phyloP scores from a whole-genome alignment of 345 rosid species.

The Toxicodendron radicans region DNA sequence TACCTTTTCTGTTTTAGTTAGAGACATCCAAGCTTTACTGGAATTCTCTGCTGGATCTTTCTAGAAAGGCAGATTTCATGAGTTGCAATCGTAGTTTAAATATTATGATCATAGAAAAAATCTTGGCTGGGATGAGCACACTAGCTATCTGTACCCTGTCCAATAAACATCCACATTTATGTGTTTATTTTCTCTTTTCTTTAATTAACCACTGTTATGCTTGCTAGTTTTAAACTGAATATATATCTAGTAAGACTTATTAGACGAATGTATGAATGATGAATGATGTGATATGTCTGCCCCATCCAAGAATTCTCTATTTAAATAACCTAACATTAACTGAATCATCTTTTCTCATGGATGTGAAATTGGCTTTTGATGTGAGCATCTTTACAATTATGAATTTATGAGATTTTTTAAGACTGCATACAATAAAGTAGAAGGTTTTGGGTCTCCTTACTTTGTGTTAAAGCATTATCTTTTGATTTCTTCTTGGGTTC shows the following conservation, averaged over 20 bases:
- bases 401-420: not conserved
- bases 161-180: no score
- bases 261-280: no score
- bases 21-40: not conserved
- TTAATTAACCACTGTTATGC: no score
- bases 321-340: not conserved
- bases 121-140: no score
- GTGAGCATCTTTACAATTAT: not conserved
- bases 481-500: not conserved
- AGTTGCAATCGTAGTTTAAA: not conserved
- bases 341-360: not conserved
- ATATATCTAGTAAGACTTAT: no score
- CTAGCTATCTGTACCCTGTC: no score
- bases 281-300: no score
- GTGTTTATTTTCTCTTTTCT: no score
- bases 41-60: not conserved
- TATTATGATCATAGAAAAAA: not conserved
- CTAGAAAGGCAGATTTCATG: not conserved
- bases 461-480: not conserved
- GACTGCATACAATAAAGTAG: not conserved
- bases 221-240: no score
- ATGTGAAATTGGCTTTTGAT: not conserved
- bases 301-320: no score
- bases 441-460: not conserved
- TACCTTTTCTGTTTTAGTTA: not conserved